Conservation (phyloP, 768 basidiomycete species). For the Auricularia cornea region DNA sequence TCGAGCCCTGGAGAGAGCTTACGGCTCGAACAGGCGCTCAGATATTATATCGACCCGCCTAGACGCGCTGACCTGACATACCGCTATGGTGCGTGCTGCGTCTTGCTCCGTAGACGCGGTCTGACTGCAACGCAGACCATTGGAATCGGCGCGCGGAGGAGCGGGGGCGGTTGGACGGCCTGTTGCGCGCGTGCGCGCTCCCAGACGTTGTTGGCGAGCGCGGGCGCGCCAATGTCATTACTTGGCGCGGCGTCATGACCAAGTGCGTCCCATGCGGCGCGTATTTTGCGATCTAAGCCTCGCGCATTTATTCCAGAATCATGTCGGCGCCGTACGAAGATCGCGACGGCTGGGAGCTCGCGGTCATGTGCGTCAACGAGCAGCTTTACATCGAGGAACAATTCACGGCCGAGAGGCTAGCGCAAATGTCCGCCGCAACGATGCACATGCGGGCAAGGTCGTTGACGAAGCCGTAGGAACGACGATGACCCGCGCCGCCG, state of each 20-base stretch:
- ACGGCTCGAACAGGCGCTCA: slow-evolving; percentile 35
- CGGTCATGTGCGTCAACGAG: slow-evolving; percentile 67
- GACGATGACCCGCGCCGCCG: slow-evolving; percentile 56
- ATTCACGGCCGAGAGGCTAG: slow-evolving; percentile 45
- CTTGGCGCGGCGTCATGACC: slow-evolving; percentile 79
- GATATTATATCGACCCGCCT: slow-evolving; percentile 66
- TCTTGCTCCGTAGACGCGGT: no score
- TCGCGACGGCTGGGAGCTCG: slow-evolving; percentile 70
- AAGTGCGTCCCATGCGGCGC: slow-evolving; percentile 42
- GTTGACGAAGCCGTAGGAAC: slow-evolving; percentile 38
- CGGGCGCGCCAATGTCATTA: slow-evolving; percentile 21
- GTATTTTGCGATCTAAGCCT: slow-evolving; percentile 29
- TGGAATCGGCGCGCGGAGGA: slow-evolving; percentile 64
- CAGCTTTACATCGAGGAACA: slow-evolving; percentile 74
- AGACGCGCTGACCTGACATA: slow-evolving; percentile 52
- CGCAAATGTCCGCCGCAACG: slow-evolving; percentile 55
- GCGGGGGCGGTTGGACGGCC: slow-evolving; percentile 55
- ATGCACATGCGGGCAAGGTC: no score
- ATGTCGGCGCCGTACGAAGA: slow-evolving; percentile 78
- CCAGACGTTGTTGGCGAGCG: slow-evolving; percentile 29
- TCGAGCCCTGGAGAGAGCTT: background rate
- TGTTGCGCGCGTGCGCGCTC: slow-evolving; percentile 51
- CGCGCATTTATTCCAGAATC: no score
- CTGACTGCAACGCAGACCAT: slow-evolving; percentile 33
- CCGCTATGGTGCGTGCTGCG: slow-evolving; percentile 44